These are phyloP conservation scores for Exophiala sideris DNA, from an alignment of 2,329 filamentous ascomycete species.

Conservation along the genomic window DNA sequence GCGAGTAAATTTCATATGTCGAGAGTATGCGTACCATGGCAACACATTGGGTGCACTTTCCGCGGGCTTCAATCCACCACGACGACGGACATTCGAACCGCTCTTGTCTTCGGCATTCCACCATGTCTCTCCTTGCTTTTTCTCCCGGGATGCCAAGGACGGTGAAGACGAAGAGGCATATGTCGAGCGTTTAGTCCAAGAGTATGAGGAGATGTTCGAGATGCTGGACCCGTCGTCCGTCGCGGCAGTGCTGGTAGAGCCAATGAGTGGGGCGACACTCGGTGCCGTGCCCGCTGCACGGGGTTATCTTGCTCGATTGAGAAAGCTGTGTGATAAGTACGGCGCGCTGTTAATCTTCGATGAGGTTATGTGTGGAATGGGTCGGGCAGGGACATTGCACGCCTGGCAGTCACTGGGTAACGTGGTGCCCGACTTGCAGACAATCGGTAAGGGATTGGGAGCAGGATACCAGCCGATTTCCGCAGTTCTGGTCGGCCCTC, in stretches of 20 bases:
- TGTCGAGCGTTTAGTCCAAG: slow-evolving; percentile 38
- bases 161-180: slow-evolving; percentile 41
- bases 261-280: slow-evolving; percentile 46
- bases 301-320: slow-evolving; percentile 54
- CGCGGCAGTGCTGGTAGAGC: slow-evolving; percentile 50
- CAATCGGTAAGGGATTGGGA: slow-evolving; percentile 58
- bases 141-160: slow-evolving; percentile 30
- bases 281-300: slow-evolving; percentile 50
- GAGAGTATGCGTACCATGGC: slow-evolving; percentile 49
- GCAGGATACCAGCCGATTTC: slow-evolving; percentile 56
- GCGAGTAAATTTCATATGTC: slow-evolving; percentile 42
- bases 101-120: slow-evolving; percentile 21
- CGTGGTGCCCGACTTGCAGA: slow-evolving; percentile 56
- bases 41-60: slow-evolving; percentile 48
- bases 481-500: slow-evolving; percentile 50
- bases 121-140: slow-evolving; percentile 30
- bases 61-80: slow-evolving; percentile 34
- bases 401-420: slow-evolving; percentile 48
- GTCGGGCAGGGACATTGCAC: slow-evolving; percentile 54
- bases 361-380: slow-evolving; percentile 56
- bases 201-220: slow-evolving; percentile 50
- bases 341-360: slow-evolving; percentile 73
- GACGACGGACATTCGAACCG: slow-evolving; percentile 33
- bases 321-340: slow-evolving; percentile 55
- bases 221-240: slow-evolving; percentile 45